phyloP scores from a whole-genome alignment of 495 filamentous ascomycete genomes.

The Lentithecium fluviatile region DNA sequence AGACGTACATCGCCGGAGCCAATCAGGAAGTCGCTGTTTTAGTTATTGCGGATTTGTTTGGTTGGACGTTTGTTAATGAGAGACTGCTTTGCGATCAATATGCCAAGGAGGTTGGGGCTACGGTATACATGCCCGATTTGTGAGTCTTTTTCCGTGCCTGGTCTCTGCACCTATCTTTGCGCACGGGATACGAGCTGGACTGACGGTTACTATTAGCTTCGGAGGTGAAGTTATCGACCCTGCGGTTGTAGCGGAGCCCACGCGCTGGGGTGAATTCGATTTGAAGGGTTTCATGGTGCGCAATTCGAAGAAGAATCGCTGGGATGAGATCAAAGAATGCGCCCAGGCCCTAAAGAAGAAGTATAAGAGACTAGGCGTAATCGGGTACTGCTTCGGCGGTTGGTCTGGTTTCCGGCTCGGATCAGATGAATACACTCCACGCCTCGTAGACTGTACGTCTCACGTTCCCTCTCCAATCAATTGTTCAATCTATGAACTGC shows the following conservation, averaged over 20 bases:
- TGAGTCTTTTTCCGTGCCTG: not conserved
- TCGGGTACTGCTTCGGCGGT: conserved; percentile 6
- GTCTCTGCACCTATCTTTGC: not conserved
- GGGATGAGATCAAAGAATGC: not conserved
- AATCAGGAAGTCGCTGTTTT: conserved; percentile 45
- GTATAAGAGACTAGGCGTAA: not conserved
- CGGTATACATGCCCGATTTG: conserved; percentile 19
- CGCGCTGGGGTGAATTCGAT: too few relatives aligned
- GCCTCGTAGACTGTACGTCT: conserved; percentile 1
- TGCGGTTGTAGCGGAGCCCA: too few relatives aligned
- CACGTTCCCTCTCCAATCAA: not conserved
- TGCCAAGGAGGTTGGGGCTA: conserved; percentile 5
- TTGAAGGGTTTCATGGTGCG: not conserved
- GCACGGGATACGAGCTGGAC: not conserved
- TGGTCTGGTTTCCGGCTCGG: conserved; percentile 3
- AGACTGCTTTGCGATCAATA: conserved; percentile 30
- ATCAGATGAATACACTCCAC: not conserved
- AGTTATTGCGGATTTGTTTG: conserved; percentile 50
- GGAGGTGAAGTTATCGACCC: not conserved
- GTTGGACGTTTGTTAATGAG: conserved; percentile 48
- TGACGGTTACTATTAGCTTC: not conserved
- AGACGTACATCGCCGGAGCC: conserved; percentile 35
- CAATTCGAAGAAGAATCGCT: not conserved
- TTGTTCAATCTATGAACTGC: not conserved
- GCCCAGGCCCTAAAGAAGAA: not conserved